A percentile compares a stretch with the other conserved stretches of the same genome.
Conservation (phyloP, 2,329 filamentous ascomycete species). For the Thermoascus crustaceus region DNA sequence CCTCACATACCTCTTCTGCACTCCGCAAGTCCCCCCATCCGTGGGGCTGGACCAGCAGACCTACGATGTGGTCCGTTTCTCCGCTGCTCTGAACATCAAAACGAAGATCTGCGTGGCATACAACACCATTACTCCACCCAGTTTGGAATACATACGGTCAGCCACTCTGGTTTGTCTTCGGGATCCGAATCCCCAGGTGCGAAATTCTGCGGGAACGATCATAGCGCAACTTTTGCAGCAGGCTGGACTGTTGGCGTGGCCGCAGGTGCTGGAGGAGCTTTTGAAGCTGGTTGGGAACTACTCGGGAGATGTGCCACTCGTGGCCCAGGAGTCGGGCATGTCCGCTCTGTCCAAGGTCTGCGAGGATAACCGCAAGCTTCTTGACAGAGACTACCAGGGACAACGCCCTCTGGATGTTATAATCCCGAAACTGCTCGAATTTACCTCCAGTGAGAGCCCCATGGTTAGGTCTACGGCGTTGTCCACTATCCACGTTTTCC, state of each 20-base stretch:
- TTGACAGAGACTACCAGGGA: constrained; percentile 82
- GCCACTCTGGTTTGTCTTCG: constrained; percentile 71
- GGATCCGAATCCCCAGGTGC: constrained; percentile 73
- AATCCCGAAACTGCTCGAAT: constrained; percentile 82
- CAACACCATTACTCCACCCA: constrained; percentile 65
- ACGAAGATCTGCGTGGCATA: constrained; percentile 76
- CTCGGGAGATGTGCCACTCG: constrained; percentile 56
- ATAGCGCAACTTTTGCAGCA: constrained; percentile 84
- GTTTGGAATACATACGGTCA: constrained; percentile 68
- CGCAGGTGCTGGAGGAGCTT: constrained; percentile 77
- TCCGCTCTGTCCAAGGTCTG: constrained; percentile 89
- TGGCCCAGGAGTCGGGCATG: constrained; percentile 89
- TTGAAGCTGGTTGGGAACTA: constrained; percentile 69
- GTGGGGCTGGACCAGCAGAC: constrained; percentile 51
- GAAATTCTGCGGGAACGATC: constrained; percentile 83
- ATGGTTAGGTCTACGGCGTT: constrained; percentile 75
- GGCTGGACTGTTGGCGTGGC: constrained; percentile 83
- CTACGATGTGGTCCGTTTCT: constrained; percentile 71
- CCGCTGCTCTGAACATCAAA: constrained; percentile 90
- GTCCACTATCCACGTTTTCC: constrained; percentile 83
- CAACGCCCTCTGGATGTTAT: constrained; percentile 81
- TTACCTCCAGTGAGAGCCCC: constrained; percentile 65
- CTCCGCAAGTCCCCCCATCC: constrained; percentile 49
- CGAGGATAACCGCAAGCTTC: constrained; percentile 81
- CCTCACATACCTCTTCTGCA: constrained; percentile 82